Evolutionary conservation across 306 rosid genomes (phyloP).

Genomic region (Acacia crassicarpa): DNA sequence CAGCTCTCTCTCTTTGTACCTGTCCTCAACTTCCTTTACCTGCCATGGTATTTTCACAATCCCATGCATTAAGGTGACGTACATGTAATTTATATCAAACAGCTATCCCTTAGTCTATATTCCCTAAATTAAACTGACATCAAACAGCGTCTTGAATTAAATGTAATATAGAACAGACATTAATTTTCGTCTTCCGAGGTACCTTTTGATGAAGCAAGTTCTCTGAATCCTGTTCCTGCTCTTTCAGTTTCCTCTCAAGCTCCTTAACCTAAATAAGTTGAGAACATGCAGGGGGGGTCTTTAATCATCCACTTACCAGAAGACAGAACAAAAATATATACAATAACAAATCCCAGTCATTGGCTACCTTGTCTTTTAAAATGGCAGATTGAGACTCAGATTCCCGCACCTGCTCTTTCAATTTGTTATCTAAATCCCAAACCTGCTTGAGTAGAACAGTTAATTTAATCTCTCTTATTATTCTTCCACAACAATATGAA

Average conservation of each 20-base stretch:
- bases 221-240: slow-evolving; percentile 57
- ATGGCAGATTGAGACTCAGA: slow-evolving; percentile 56
- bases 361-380: slow-evolving; percentile 69
- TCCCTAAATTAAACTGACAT: background rate
- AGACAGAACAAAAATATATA: background rate
- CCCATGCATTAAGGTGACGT: background rate
- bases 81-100: background rate
- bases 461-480: background rate
- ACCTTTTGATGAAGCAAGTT: slow-evolving; percentile 68
- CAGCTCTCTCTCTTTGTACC: slow-evolving; percentile 57
- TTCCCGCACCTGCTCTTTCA: slow-evolving; percentile 66
- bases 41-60: slow-evolving; percentile 37
- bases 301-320: slow-evolving; percentile 12
- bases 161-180: background rate
- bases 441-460: slow-evolving; percentile 44
- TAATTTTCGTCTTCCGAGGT: background rate
- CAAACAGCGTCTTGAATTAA: background rate
- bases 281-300: background rate
- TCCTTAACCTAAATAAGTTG: slow-evolving; percentile 57
- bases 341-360: background rate
- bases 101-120: background rate
- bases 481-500: background rate
- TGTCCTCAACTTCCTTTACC: slow-evolving; percentile 74
- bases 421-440: slow-evolving; percentile 67
- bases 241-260: slow-evolving; percentile 70